These are phyloP conservation scores for Hypoxylon trugodes DNA, from an alignment of 495 filamentous ascomycete species.

Conservation along the genomic window DNA sequence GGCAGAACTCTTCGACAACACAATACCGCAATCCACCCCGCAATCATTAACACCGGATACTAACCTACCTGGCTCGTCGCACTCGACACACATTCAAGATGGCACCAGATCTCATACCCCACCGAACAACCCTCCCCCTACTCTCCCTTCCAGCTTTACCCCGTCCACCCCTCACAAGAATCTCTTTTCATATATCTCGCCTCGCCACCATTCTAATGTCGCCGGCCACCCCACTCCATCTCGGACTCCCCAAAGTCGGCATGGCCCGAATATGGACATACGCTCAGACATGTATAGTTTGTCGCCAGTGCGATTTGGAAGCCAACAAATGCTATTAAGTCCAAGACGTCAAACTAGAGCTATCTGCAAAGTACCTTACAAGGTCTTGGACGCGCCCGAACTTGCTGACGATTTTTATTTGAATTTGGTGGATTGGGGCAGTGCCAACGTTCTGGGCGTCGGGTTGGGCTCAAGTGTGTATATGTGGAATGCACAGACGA, in stretches of 20 bases:
- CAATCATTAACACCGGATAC: constrained; percentile 71
- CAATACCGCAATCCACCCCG: constrained; percentile 82
- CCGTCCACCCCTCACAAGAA: constrained; percentile 98
- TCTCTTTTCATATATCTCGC: constrained; percentile 90
- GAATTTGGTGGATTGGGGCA: constrained; percentile 98
- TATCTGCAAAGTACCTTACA: constrained; percentile 95
- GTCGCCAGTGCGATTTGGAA: constrained; percentile 88
- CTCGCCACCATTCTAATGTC: constrained; percentile 69
- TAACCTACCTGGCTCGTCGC: constrained; percentile 60
- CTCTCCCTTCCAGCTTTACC: constrained; percentile 73
- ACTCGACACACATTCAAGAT: constrained; percentile 67
- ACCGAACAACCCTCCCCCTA: constrained; percentile 68
- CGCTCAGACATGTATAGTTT: constrained; percentile 92
- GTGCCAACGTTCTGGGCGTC: constrained; percentile 89
- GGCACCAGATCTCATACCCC: constrained; percentile 82
- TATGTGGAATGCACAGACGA: constrained; percentile 94
- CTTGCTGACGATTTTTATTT: constrained; percentile 97
- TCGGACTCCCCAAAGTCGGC: constrained; percentile 85
- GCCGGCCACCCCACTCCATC: constrained; percentile 83
- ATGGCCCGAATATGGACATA: constrained; percentile 84
- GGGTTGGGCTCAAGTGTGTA: constrained; percentile 94
- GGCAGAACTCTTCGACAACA: constrained; percentile 87
- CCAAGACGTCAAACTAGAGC: constrained; percentile 87
- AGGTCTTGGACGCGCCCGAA: constrained; percentile 95
- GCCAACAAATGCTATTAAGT: constrained; percentile 88